Conservation (phyloP, 2,329 filamentous ascomycete genomes). For the Penicillium hesseltinei region DNA sequence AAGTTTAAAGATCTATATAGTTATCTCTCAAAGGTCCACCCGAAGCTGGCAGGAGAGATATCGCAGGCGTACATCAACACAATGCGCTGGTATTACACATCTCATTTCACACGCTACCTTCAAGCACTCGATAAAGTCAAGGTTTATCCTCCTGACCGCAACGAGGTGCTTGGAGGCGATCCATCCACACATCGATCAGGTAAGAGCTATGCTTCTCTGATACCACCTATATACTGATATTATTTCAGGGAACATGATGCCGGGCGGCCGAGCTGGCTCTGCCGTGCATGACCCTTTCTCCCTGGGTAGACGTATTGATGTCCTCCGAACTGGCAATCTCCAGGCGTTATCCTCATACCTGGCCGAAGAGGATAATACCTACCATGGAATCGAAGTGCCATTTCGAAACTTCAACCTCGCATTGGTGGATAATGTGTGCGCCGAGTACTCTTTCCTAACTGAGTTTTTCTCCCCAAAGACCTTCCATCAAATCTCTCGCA, state of each 20-base stretch:
- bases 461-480: conserved; percentile 81
- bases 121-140: conserved; percentile 81
- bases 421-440: conserved; percentile 86
- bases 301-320: conserved; percentile 79
- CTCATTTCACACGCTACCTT: conserved; percentile 85
- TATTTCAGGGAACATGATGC: conserved; percentile 36
- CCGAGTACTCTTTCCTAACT: conserved; percentile 91
- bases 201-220: conserved; percentile 17
- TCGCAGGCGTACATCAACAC: conserved; percentile 94
- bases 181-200: conserved; percentile 63
- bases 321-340: conserved; percentile 70
- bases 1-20: conserved; percentile 83
- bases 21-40: conserved; percentile 80
- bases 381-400: conserved; percentile 83
- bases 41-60: conserved; percentile 83
- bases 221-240: conserved; percentile 11
- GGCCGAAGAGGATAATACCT: conserved; percentile 82
- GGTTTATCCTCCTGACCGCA: conserved; percentile 76
- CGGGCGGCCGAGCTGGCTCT: conserved; percentile 39
- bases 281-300: conserved; percentile 78
- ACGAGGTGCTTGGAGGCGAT: conserved; percentile 79
- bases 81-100: conserved; percentile 97
- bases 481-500: conserved; percentile 73
- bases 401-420: conserved; percentile 96
- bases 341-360: conserved; percentile 81